These are phyloP conservation scores for Linderniella brevidens DNA, from an alignment of 257 asterid species.

Conservation along the genomic window DNA sequence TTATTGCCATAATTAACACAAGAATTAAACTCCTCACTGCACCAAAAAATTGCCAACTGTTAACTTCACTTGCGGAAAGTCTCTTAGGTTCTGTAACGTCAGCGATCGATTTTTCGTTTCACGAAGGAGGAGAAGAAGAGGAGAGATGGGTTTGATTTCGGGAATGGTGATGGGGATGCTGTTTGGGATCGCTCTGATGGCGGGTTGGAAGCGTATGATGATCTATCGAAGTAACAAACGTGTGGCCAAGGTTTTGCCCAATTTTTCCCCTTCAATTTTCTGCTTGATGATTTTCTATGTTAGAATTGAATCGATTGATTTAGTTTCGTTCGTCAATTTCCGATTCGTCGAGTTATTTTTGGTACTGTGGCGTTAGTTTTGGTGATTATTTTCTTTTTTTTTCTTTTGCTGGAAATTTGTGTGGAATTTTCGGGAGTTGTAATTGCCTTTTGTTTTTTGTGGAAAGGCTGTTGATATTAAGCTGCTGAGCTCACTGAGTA, in stretches of 20 bases:
- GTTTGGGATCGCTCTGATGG: constrained; percentile 79
- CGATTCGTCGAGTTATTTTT: neutral
- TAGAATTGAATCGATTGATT: neutral
- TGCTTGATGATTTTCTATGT: neutral
- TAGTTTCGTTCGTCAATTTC: no score
- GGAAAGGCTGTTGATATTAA: constrained; percentile 83
- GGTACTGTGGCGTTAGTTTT: neutral
- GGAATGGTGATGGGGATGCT: constrained; percentile 76
- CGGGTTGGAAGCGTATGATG: constrained; percentile 82
- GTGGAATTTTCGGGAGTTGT: neutral
- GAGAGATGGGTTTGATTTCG: constrained; percentile 94
- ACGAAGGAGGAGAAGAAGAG: constrained; percentile 15
- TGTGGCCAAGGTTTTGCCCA: constrained; percentile 48
- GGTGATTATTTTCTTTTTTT: neutral
- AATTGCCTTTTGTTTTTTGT: constrained; percentile 13
- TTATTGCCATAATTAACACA: no score
- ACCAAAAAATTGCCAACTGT: no score
- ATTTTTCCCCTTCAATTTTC: constrained; percentile 2
- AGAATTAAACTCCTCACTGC: no score
- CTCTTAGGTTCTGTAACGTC: no score
- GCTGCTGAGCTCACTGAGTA: constrained; percentile 56
- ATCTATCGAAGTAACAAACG: constrained; percentile 59
- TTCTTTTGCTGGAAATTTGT: neutral
- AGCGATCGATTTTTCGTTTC: no score
- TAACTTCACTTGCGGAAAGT: no score